Evolutionary conservation across 306 rosid species (phyloP).

Genomic region (Trichosanthes truncata): DNA sequence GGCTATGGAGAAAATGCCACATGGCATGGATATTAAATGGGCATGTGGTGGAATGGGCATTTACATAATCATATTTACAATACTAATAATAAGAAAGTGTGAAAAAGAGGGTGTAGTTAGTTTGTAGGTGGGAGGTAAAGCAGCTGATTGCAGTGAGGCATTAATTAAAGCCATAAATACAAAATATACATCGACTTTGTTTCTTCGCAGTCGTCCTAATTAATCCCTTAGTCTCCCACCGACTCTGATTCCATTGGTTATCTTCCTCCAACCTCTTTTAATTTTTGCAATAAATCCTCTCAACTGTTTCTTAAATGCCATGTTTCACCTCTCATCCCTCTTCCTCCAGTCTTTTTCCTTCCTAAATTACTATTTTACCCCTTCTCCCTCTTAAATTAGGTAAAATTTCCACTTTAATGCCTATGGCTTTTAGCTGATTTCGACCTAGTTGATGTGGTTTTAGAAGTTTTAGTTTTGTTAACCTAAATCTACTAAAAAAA

Average conservation of each 20-base stretch:
- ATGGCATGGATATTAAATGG: no score
- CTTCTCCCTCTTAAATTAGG: neutral
- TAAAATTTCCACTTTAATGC: neutral
- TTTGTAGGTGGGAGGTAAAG: neutral
- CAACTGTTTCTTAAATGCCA: conserved; percentile 18
- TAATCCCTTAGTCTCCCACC: neutral
- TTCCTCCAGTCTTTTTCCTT: neutral
- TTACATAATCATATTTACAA: no score
- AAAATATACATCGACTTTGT: neutral
- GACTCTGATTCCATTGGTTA: conserved; percentile 1
- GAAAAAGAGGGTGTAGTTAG: neutral
- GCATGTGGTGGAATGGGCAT: no score
- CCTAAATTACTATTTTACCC: neutral
- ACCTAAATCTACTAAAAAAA: no score
- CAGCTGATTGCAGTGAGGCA: neutral
- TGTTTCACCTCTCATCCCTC: neutral
- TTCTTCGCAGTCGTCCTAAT: neutral
- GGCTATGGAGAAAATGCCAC: no score
- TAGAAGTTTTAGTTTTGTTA: no score
- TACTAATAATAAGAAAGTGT: neutral
- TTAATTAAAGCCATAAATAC: neutral
- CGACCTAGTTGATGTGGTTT: neutral
- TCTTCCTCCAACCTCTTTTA: conserved; percentile 9
- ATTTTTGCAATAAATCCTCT: conserved; percentile 25
- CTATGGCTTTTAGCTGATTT: no score